Evolutionary conservation across 257 asterid species (phyloP).

Genomic region (Osmanthus fragrans): DNA sequence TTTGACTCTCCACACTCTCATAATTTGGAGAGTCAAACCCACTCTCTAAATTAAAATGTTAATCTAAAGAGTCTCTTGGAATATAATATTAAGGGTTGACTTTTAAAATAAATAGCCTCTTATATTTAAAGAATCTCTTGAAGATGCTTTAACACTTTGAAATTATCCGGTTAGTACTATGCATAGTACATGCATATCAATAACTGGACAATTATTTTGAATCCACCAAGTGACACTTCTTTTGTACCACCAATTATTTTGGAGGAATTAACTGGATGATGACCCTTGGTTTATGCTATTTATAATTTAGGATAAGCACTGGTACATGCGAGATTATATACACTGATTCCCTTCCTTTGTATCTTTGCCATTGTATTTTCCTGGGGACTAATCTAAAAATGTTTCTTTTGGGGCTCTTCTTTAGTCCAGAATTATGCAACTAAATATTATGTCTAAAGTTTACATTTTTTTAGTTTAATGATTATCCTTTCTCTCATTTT

Average conservation of each 20-base stretch:
- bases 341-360: background rate
- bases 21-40: no score
- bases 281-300: background rate
- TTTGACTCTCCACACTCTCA: no score
- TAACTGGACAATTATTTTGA: background rate
- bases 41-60: no score
- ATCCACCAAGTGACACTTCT: background rate
- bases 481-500: background rate
- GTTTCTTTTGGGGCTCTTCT: background rate
- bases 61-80: no score
- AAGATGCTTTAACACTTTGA: background rate
- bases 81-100: no score
- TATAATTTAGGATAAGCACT: background rate
- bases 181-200: no score
- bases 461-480: background rate
- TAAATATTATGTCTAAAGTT: background rate
- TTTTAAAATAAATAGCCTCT: no score
- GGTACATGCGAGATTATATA: background rate
- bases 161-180: background rate
- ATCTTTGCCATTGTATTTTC: background rate
- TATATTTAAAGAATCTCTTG: no score
- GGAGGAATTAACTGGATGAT: background rate
- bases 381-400: background rate
- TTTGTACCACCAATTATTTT: background rate
- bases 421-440: background rate